A percentile compares a stretch with the other conserved stretches of the same genome.
Evolutionary conservation across 139 green algal genomes (phyloP).

Genomic region (Nannochloris sp.): DNA sequence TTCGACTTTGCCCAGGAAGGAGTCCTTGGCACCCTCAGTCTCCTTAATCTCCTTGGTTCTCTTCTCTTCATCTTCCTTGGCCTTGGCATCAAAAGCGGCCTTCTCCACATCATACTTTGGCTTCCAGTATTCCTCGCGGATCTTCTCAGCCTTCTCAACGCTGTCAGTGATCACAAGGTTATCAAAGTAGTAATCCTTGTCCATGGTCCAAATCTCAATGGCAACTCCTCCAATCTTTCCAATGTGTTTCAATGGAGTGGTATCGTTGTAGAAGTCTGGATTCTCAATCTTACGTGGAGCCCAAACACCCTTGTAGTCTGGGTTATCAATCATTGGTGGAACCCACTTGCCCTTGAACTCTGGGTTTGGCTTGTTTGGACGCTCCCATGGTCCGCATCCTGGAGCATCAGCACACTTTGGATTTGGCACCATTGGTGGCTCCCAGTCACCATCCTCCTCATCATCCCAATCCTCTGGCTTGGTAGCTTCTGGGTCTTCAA

Average conservation of each 20-base stretch:
- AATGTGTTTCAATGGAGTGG: conserved; percentile 48
- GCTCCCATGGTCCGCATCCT: conserved; percentile 82
- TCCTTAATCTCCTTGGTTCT: conserved; percentile 15
- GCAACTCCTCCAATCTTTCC: conserved; percentile 53
- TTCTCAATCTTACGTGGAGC: conserved; percentile 63
- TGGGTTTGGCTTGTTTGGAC: conserved; percentile 77
- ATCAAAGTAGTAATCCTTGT: conserved; percentile 66
- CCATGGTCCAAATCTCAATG: conserved; percentile 86
- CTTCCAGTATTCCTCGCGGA: conserved; percentile 43
- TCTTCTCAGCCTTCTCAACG: conserved; percentile 29
- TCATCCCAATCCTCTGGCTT: conserved; percentile 93
- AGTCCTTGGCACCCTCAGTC: not conserved
- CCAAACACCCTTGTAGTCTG: conserved; percentile 81
- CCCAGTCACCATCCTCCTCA: conserved; percentile 89
- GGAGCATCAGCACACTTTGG: conserved; percentile 60
- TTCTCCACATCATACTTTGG: conserved; percentile 44
- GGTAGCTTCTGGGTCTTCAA: conserved; percentile 62
- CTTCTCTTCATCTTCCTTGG: conserved; percentile 31
- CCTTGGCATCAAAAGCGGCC: conserved; percentile 5
- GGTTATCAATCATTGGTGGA: conserved; percentile 79
- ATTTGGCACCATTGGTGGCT: conserved; percentile 65
- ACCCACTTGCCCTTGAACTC: conserved; percentile 84
- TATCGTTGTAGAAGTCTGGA: conserved; percentile 55
- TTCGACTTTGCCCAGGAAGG: not conserved
- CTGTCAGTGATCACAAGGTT: conserved; percentile 69